Evolutionary conservation across 2,329 filamentous ascomycete genomes (phyloP), one percentile per base, ranked within the genome.

Genomic region (Ophiocordyceps camponoti-saundersi): DNA sequence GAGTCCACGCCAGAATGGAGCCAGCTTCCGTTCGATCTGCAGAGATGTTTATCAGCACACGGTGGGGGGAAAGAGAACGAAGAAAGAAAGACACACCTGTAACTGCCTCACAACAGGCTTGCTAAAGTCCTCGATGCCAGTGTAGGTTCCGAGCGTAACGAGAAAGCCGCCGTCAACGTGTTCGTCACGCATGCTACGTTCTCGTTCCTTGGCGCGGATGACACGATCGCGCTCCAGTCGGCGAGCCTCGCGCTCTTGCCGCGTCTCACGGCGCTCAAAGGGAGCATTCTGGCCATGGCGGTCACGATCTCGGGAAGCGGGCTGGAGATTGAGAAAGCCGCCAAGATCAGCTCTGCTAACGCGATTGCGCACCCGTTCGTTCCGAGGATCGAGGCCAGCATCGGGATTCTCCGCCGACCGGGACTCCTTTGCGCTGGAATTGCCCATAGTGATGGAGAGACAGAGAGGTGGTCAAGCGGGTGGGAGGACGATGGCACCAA

Each of bases 1-100:
- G 4, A 98, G 69, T 6, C 92, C 92, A 59, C 83, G 82, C 88
- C 90, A 98, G 62, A 98, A 98, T 0, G 92, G 92, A 41, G 92
- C 92, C 51, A 98, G 66, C 51, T 84, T 81, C 54, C 92, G 77
- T 65, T 98, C 92, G 60, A 98, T 88, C 90, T 96, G 42, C 50
- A 3, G 32, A 39, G 32, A 40, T 32, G 22, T 13, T 2, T 12
- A 52, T 60, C 46, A 56, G 51, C 45, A 47, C 48, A n/a, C 5
- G 26, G 26, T 4, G 2, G 36, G 15, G 15, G n/a, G 29, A n/a
- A 41, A 21, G 18, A 16, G 16, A 2, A 5, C 15, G 7, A n/a
- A 13, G 34, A 20, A 21, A 18, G 18, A 21, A 13, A 23, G 18
- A 56, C 67, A 58, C 73, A 94, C 88, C 81, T 92, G 90, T 47